Conservation (phyloP, 1,284 basidiomycete genomes). For the Trametes sp. region DNA sequence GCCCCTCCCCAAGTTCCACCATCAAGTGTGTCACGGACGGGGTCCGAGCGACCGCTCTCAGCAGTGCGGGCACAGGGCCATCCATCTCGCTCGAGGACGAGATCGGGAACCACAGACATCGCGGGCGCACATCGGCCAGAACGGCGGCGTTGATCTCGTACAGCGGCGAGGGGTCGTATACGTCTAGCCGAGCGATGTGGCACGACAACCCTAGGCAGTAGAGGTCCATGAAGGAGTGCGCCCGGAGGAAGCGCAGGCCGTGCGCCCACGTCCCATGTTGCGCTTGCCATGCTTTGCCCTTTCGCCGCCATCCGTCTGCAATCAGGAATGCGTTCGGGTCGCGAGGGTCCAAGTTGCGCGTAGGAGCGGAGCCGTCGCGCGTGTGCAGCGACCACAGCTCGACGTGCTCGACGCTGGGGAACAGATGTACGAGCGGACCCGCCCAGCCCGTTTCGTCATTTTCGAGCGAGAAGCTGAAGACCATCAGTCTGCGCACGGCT, state of each 20-base stretch:
- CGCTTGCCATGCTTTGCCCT: not conserved
- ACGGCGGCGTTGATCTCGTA: not conserved
- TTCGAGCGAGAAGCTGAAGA: not conserved
- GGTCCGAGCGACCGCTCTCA: not conserved
- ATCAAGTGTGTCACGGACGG: constrained; percentile 5
- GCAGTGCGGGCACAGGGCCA: not conserved
- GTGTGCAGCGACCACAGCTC: not conserved
- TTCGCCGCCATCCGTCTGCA: not conserved
- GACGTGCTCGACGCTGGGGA: constrained; percentile 1
- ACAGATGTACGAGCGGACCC: constrained; percentile 2
- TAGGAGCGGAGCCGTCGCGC: not conserved
- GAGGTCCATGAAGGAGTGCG: not conserved
- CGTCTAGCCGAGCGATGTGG: not conserved
- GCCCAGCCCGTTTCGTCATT: not conserved
- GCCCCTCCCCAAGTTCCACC: not conserved
- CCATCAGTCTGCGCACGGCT: not conserved
- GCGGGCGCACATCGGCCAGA: not conserved
- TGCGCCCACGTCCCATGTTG: constrained; percentile 6
- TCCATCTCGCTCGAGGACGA: not conserved
- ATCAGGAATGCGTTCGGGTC: not conserved
- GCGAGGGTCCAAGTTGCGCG: not conserved
- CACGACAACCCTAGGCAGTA: constrained; percentile 12
- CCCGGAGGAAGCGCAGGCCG: constrained; percentile 4
- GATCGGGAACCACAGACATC: not conserved
- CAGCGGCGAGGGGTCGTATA: not conserved